Percentiles rank a stretch among this genome's conserved stretches.
These are phyloP conservation scores for Pythium aristosporum DNA, from an alignment of 352 stramenopile genomes.

Conservation along the genomic window DNA sequence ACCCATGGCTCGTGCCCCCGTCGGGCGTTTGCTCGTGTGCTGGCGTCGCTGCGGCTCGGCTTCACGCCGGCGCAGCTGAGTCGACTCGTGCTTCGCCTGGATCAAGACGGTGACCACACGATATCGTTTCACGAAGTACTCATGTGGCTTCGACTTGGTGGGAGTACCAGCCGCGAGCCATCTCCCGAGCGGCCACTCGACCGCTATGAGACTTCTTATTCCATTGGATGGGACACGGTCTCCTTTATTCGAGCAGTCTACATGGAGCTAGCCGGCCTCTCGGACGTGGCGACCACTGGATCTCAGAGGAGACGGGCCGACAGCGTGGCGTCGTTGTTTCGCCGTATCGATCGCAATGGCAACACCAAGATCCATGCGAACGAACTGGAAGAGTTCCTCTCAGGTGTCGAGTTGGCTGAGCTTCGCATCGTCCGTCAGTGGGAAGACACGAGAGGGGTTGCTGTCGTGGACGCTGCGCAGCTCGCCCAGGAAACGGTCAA, in stretches of 20 bases:
- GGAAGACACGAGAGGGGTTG: neutral
- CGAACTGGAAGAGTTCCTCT: constrained; percentile 52
- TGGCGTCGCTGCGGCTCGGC: constrained; percentile 42
- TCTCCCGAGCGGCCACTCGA: neutral
- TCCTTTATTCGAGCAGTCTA: constrained; percentile 7
- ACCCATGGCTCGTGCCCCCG: constrained; percentile 25
- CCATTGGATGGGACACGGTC: neutral
- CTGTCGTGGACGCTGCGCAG: neutral
- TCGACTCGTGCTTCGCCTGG: constrained; percentile 50
- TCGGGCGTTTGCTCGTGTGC: constrained; percentile 36
- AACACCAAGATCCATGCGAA: constrained; percentile 56
- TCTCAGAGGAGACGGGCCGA: constrained; percentile 8
- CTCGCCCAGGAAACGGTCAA: constrained; percentile 37
- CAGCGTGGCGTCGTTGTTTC: constrained; percentile 40
- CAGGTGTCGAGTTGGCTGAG: constrained; percentile 21
- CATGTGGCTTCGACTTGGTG: constrained; percentile 49
- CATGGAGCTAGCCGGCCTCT: constrained; percentile 7
- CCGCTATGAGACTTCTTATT: neutral
- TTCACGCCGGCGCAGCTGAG: constrained; percentile 48
- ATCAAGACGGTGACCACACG: constrained; percentile 47
- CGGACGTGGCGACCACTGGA: neutral
- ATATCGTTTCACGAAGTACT: constrained; percentile 76
- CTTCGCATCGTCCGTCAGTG: neutral
- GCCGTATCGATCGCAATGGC: constrained; percentile 43
- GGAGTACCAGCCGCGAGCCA: neutral